Conservation (phyloP, 495 filamentous ascomycete species). For the Xylaria grammica region DNA sequence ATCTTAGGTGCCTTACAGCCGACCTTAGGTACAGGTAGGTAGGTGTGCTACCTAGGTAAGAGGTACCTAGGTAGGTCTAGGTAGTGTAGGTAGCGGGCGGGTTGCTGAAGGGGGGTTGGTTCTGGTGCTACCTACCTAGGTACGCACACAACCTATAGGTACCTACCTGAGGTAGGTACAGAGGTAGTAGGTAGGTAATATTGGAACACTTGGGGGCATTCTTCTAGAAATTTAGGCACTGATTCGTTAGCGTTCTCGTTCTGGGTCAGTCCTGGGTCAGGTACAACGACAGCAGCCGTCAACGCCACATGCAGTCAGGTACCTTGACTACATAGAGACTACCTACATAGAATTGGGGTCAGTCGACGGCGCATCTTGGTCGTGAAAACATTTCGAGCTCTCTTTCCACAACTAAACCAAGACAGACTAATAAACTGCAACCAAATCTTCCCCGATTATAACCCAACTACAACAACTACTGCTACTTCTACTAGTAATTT, state of each 20-base stretch:
- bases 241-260: slow-evolving; percentile 19
- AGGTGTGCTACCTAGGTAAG: too few species aligned
- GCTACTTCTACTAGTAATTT: slow-evolving; percentile 9
- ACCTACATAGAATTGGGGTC: slow-evolving; percentile 16
- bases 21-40: not conserved
- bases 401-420: slow-evolving; percentile 15
- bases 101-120: too few species aligned
- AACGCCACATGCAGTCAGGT: slow-evolving; percentile 14
- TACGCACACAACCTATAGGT: too few species aligned
- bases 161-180: not conserved
- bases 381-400: slow-evolving; percentile 28
- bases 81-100: too few species aligned
- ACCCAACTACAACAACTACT: slow-evolving; percentile 10
- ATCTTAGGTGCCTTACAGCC: not conserved
- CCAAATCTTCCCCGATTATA: slow-evolving; percentile 22
- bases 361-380: slow-evolving; percentile 22
- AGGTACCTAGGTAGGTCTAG: too few species aligned
- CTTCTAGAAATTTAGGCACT: not conserved
- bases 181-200: not conserved
- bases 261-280: slow-evolving; percentile 6
- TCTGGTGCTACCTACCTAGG: too few species aligned
- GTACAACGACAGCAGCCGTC: slow-evolving; percentile 4
- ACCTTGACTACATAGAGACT: not conserved
- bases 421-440: slow-evolving; percentile 17
- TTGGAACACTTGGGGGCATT: not conserved